Conservation (phyloP, 805 yeast species). For the Myxozyma kluyveri region DNA sequence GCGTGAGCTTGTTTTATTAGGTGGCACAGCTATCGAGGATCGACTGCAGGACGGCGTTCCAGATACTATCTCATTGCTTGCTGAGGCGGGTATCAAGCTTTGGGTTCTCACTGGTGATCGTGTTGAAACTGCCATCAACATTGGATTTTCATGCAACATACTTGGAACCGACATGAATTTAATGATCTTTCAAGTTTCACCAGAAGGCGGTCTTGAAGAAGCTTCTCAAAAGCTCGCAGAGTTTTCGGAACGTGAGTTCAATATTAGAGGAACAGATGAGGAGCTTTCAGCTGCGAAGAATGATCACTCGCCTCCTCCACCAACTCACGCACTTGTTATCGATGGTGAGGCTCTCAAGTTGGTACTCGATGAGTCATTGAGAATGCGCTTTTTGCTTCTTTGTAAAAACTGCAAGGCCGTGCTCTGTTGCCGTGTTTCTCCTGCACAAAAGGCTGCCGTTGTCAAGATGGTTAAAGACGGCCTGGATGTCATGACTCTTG, state of each 20-base stretch:
- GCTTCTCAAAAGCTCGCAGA: constrained; percentile 43
- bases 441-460: constrained; percentile 76
- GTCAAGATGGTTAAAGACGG: constrained; percentile 63
- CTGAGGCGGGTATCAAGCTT: constrained; percentile 71
- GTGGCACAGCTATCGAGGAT: constrained; percentile 83
- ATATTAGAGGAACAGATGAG: constrained; percentile 44
- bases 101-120: constrained; percentile 86
- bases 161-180: constrained; percentile 67
- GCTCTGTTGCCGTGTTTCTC: constrained; percentile 81
- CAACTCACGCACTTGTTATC: constrained; percentile 58
- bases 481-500: constrained; percentile 70
- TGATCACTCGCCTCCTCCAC: constrained; percentile 65
- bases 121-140: constrained; percentile 79
- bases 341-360: constrained; percentile 65
- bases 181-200: constrained; percentile 50
- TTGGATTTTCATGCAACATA: constrained; percentile 75
- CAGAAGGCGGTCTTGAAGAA: constrained; percentile 35
- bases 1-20: constrained; percentile 53
- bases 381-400: constrained; percentile 59
- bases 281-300: constrained; percentile 51
- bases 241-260: constrained; percentile 50
- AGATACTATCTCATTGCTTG: constrained; percentile 61
- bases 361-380: constrained; percentile 44
- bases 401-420: constrained; percentile 77
- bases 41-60: constrained; percentile 77